Evolutionary conservation across 441 rosid species (phyloP), one percentile per base, ranked within the genome.

Genomic region (Gossypium trilobum): DNA sequence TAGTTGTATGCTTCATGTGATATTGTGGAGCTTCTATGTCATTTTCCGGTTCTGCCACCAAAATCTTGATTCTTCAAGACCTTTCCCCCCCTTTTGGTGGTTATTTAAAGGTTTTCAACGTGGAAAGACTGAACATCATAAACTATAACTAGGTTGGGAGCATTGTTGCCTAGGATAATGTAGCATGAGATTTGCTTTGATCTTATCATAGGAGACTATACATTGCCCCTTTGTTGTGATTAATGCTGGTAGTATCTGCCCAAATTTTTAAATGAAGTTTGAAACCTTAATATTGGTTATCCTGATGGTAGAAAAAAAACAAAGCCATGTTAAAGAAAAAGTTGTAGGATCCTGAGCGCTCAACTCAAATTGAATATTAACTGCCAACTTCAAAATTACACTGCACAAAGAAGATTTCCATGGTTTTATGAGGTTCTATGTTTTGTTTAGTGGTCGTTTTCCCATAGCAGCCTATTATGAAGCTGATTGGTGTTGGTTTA

Each of bases 221-320:
- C 10, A 2, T 59, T 5, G 39, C 19, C 17, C 64, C 19, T 59
- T 59, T 59, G 39, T 59, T 59, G 64, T 25, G 7, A 25, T 57
- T 57, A 23, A 25, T 11, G 33, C 62, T 13, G n/a, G 36, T 23
- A 57, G 14, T 5, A 57, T 25, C 9, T 57, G 14, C 29, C 19
- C 14, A 59, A n/a, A n/a, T n/a, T 27, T 6, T 59, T 5, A 19
- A 5, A 5, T n/a, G 14, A 13, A 25, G 10, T n/a, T 25, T 59
- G 39, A 59, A 59, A 59, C 20, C 64, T 25, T 59, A 13, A 59
- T 57, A 31, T 27, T 59, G 39, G 64, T 58, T 22, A 25, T 16
- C 36, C n/a, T 58, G 39, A 58, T 58, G 63, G 8, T 59, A 59
- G 64, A 1, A 39, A 59, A 58, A 55, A 59, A 59, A 27, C 64